Base-by-base conservation (phyloP, 2,329 filamentous ascomycete species). In the Myriangium duriaei region DNA sequence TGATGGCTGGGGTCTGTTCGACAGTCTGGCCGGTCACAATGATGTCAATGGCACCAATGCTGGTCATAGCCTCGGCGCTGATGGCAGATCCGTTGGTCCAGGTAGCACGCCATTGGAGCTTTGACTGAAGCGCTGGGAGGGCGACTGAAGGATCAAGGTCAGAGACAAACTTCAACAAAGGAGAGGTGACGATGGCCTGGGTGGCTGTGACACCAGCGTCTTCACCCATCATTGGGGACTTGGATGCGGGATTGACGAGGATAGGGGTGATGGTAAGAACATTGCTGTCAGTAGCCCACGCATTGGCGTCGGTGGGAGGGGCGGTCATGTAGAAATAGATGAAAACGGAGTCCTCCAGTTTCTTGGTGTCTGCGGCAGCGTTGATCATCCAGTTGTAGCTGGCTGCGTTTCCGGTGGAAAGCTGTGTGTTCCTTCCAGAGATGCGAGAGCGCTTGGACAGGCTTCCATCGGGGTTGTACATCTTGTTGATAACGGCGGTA, bases 251-350 rank as follows among this genome's bases (percentile, higher is more conserved):
- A 14, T 51, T 55, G 11, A 55, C 52, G 41, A 69, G 63, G 3
- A 67, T 53, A 11, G 68, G 70, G 45, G 79, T 68, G 1, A 71
- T 71, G 2, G 79, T 79, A 2, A 79, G 65, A 7, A 79, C 64
- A 43, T 71, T 76, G 1, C 58, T 49, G 1, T 71, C 66, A 28
- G 54, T 52, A 1, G 64, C 52, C 76, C 78, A 81, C 1, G 53
- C 48, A 4, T 45, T 45, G 2, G 62, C 49, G 26, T 74, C 60
- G 2, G 50, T 46, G 1, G 68, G 39, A 16, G 49, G 60, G 2
- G 64, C 53, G 0, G 76, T 80, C 1, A 85, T 52, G 57, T 85
- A 87, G 41, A 87, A 61, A 51, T 79, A 72, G 14, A 88, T 63
- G 39, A 65, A 67, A 49, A 79, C 83, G 0, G 77, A 73, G 1